Base-by-base conservation (phyloP, 2,329 filamentous ascomycete species). In the Botrytis paeoniae region DNA sequence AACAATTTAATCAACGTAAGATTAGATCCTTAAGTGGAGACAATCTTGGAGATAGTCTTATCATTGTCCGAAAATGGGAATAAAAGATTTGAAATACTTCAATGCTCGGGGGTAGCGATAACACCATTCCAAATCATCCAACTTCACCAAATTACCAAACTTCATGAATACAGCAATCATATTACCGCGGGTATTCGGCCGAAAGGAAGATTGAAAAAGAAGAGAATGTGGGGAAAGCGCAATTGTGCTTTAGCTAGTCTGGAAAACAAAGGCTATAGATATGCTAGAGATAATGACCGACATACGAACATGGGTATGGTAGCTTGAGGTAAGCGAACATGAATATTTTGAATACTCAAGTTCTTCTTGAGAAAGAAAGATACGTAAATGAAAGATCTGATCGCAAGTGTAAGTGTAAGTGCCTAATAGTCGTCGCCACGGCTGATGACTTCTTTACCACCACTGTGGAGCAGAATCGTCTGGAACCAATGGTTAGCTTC, bases 381-480 rank as follows among this genome's bases (percentile, higher is more conserved):
- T 29, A 41, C 57, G 25, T 32, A 29, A 57, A 41, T 18, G 37
- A 57, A 12, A 22, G 45, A 12, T 66, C 25, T 48, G 22, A 41
- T 69, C 41, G 65, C 9, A 69, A 69, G 25, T 22, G 48, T 20
- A 39, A 54, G 1, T 57, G 18, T 20, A 22, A 29, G 18, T 69
- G 18, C 14, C 78, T 79, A 88, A 75, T 88, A 88, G 79, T 88
- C 86, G 25, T 83, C 81, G 37, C 86, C 85, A 61, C 86, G 85
- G 77, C 85, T 87, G 29, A 88, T 79, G 32, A 88, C 81, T 76
- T 88, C 86, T 76, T 88, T 88, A 59, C 78, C 77, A 39, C 80
- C 80, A 69, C 82, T 81, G 25, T 83, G 81, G 39, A 87, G 79
- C 45, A 87, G 73, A 65, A 87, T 82, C 0, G 86, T 87, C 85